phyloP scores from a whole-genome alignment of 2,329 filamentous ascomycete genomes.

The Cucurbitaria berberidis region DNA sequence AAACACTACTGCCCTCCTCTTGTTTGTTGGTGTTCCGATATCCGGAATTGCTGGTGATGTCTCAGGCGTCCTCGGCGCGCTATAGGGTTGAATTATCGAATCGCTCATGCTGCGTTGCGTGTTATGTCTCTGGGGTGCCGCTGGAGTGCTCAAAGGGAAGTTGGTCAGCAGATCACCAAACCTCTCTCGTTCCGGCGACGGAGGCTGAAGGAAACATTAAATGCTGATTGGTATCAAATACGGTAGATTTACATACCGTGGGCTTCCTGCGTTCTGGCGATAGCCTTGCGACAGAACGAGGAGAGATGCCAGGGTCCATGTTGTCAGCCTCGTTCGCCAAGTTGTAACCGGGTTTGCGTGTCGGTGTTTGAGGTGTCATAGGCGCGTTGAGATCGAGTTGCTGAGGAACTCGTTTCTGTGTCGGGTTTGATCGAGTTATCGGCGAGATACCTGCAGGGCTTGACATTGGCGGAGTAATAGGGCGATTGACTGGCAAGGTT shows the following conservation, averaged over 20 bases:
- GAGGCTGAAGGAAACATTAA: slow-evolving; percentile 25
- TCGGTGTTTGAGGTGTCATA: slow-evolving; percentile 25
- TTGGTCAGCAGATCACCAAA: slow-evolving; percentile 33
- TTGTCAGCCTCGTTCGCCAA: slow-evolving; percentile 23
- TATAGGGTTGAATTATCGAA: slow-evolving; percentile 27
- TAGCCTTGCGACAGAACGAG: slow-evolving; percentile 23
- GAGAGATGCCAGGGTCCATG: slow-evolving; percentile 30
- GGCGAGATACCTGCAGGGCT: slow-evolving; percentile 11
- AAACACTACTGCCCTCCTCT: not conserved
- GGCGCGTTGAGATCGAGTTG: slow-evolving; percentile 15
- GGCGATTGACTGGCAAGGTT: slow-evolving; percentile 11
- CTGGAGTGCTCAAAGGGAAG: slow-evolving; percentile 32
- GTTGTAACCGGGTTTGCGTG: slow-evolving; percentile 13
- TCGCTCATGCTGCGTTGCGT: slow-evolving; percentile 37
- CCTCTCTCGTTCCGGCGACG: slow-evolving; percentile 28
- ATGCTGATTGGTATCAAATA: slow-evolving; percentile 2
- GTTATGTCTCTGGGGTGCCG: slow-evolving; percentile 20
- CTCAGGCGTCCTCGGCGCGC: slow-evolving; percentile 16
- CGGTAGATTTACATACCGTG: slow-evolving; percentile 26
- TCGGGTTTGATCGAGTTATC: slow-evolving; percentile 4
- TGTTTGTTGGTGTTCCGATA: not conserved
- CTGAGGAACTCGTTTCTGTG: slow-evolving; percentile 9
- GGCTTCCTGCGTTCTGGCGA: slow-evolving; percentile 32
- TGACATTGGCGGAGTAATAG: slow-evolving; percentile 20
- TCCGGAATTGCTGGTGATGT: slow-evolving; percentile 3